Percentiles rank a stretch among this genome's conserved stretches.
These are phyloP conservation scores for Elsinoe batatas DNA, from an alignment of 2,329 filamentous ascomycete species.

Conservation along the genomic window DNA sequence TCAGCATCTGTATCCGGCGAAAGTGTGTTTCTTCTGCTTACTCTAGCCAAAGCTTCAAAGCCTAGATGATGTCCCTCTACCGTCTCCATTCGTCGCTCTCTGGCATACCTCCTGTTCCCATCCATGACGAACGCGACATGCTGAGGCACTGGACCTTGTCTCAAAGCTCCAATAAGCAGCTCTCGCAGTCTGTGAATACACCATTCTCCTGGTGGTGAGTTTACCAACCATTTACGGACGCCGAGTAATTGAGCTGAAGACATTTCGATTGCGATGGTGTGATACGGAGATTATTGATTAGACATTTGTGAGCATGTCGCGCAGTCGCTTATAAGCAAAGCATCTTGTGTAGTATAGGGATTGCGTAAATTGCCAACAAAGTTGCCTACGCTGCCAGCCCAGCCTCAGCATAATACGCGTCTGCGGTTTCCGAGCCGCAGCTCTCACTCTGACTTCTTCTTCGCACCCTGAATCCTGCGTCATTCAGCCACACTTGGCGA, in stretches of 20 bases:
- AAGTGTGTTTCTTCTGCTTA: constrained; percentile 35
- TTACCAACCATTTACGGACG: constrained; percentile 65
- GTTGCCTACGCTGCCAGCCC: constrained; percentile 10
- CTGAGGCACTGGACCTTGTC: constrained; percentile 82
- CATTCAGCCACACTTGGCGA: constrained; percentile 1
- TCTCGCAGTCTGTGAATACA: constrained; percentile 68
- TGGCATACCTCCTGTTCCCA: constrained; percentile 86
- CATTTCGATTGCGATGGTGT: constrained; percentile 15
- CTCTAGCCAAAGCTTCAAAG: constrained; percentile 85
- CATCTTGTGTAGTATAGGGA: not conserved
- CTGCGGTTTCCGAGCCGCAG: not conserved
- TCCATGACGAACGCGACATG: constrained; percentile 99
- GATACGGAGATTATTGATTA: not conserved
- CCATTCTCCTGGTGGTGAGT: constrained; percentile 89
- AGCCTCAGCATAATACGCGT: constrained; percentile 10
- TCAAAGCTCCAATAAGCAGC: constrained; percentile 75
- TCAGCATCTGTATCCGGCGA: not conserved
- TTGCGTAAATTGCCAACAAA: constrained; percentile 10
- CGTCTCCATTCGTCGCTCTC: constrained; percentile 85
- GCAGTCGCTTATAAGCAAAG: not conserved
- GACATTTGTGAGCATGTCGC: not conserved
- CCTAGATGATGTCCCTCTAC: constrained; percentile 92
- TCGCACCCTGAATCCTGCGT: constrained; percentile 2
- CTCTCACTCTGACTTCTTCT: not conserved
- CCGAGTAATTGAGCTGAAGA: constrained; percentile 46